A percentile compares a stretch with the other conserved stretches of the same genome.
phyloP scores from a whole-genome alignment of 768 basidiomycete species.

The Termitomyces sp. region DNA sequence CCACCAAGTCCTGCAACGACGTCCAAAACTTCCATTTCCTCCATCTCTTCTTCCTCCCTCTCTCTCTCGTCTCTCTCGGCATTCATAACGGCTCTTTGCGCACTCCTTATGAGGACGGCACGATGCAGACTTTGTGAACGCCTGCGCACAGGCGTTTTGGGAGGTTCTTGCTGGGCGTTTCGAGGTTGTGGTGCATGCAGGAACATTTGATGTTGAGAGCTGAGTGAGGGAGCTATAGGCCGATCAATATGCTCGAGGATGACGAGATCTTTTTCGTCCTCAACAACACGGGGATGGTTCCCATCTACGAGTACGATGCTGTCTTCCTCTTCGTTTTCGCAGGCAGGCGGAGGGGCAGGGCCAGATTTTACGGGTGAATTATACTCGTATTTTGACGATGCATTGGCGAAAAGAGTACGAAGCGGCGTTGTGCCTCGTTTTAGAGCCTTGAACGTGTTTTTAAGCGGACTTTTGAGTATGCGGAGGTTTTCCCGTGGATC shows the following conservation, averaged over 20 bases:
- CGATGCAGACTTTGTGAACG: conserved; percentile 49
- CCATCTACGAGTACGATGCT: conserved; percentile 61
- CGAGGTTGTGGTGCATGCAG: conserved; percentile 12
- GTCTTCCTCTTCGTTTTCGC: conserved; percentile 32
- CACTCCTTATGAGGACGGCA: conserved; percentile 65
- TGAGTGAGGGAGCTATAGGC: conserved; percentile 10
- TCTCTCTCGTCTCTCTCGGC: conserved; percentile 38
- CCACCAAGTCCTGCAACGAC: conserved; percentile 28
- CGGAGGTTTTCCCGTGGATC: conserved; percentile 61
- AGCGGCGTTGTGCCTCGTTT: conserved; percentile 12
- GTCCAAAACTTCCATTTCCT: conserved; percentile 45
- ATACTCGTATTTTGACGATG: background rate
- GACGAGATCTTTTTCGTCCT: conserved; percentile 65
- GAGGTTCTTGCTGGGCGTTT: conserved; percentile 15
- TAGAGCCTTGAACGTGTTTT: conserved; percentile 26
- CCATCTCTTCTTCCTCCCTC: conserved; percentile 39
- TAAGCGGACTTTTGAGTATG: conserved; percentile 55
- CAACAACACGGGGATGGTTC: conserved; percentile 58
- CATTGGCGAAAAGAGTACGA: conserved; percentile 4
- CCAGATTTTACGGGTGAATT: conserved; percentile 3
- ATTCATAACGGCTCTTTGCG: conserved; percentile 52
- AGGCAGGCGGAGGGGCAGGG: background rate
- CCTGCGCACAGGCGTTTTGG: conserved; percentile 29
- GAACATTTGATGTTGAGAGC: background rate
- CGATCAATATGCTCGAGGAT: conserved; percentile 64